Conservation (phyloP, 2,329 filamentous ascomycete species). For the Knufia petricola region DNA sequence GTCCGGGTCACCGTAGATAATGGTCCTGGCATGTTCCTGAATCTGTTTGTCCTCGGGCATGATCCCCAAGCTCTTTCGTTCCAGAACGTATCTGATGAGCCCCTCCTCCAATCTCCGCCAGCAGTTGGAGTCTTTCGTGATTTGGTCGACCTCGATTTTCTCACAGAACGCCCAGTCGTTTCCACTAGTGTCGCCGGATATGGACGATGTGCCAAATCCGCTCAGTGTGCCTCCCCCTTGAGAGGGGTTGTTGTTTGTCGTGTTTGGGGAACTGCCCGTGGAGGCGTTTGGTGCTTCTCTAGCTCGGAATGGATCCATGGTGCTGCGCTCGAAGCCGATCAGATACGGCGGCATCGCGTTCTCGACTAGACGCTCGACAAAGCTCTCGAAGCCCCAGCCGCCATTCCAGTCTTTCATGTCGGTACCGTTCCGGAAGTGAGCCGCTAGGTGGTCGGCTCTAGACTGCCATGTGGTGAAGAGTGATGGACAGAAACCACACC, state of each 20-base stretch:
- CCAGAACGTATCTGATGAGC: slow-evolving; percentile 32
- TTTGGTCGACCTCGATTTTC: slow-evolving; percentile 17
- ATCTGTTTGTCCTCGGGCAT: slow-evolving; percentile 28
- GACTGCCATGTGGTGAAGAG: slow-evolving; percentile 26
- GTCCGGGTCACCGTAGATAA: slow-evolving; percentile 27
- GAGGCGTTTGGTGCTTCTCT: not conserved
- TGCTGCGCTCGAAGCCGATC: slow-evolving; percentile 27
- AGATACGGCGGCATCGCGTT: slow-evolving; percentile 31
- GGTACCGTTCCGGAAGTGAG: slow-evolving; percentile 31
- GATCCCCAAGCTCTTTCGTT: slow-evolving; percentile 27
- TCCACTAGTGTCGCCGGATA: slow-evolving; percentile 1
- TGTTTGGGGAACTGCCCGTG: not conserved
- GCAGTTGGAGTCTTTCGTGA: slow-evolving; percentile 29
- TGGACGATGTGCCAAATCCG: slow-evolving; percentile 8
- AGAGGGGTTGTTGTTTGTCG: too few species aligned
- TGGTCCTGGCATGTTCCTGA: slow-evolving; percentile 25
- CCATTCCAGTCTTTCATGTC: slow-evolving; percentile 32
- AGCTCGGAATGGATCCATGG: slow-evolving; percentile 24
- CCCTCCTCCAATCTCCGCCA: slow-evolving; percentile 33
- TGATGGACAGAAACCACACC: slow-evolving; percentile 29
- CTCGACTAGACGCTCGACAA: slow-evolving; percentile 26
- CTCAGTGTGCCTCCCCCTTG: not conserved
- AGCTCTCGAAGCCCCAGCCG: slow-evolving; percentile 32
- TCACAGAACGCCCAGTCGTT: not conserved
- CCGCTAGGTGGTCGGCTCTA: slow-evolving; percentile 32